These are phyloP conservation scores for Solanum bulbocastanum DNA, from an alignment of 257 asterid genomes.

Conservation along the genomic window DNA sequence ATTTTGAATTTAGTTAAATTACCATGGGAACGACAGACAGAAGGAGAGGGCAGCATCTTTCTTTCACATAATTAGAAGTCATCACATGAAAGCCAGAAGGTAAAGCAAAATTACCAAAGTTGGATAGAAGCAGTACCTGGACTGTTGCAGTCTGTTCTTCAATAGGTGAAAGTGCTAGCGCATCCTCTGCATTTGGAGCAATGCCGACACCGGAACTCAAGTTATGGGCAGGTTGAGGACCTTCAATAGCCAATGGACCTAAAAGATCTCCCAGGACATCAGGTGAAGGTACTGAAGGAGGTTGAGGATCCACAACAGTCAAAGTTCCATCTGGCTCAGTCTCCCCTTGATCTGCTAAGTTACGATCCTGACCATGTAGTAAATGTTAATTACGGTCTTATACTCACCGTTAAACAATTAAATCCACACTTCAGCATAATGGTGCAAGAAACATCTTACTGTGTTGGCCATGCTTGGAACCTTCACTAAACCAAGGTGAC, in stretches of 20 bases:
- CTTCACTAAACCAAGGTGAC: constrained; percentile 79
- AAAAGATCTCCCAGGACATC: constrained; percentile 91
- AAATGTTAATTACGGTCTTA: neutral
- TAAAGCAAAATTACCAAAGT: neutral
- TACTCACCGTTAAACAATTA: neutral
- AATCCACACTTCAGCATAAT: neutral
- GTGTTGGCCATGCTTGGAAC: constrained; percentile 44
- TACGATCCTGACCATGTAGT: constrained; percentile 38
- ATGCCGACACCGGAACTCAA: constrained; percentile 30
- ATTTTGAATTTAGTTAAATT: neutral
- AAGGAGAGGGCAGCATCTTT: neutral
- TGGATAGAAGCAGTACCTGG: constrained; percentile 36
- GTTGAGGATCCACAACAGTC: constrained; percentile 72
- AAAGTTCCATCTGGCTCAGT: constrained; percentile 62
- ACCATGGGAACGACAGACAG: neutral
- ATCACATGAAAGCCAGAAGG: neutral
- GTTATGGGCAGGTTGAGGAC: constrained; percentile 46
- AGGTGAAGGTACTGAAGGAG: constrained; percentile 49
- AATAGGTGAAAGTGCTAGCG: constrained; percentile 74
- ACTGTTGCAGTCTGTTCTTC: constrained; percentile 56
- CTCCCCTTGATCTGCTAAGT: constrained; percentile 37
- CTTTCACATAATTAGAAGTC: neutral
- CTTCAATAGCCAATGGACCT: constrained; percentile 78
- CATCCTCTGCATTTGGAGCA: constrained; percentile 37
- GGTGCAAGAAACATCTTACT: constrained; percentile 35